Percentiles rank a stretch among this genome's conserved stretches.
These are phyloP conservation scores for Spiraea crenata DNA, from an alignment of 331 rosid species.

Conservation along the genomic window DNA sequence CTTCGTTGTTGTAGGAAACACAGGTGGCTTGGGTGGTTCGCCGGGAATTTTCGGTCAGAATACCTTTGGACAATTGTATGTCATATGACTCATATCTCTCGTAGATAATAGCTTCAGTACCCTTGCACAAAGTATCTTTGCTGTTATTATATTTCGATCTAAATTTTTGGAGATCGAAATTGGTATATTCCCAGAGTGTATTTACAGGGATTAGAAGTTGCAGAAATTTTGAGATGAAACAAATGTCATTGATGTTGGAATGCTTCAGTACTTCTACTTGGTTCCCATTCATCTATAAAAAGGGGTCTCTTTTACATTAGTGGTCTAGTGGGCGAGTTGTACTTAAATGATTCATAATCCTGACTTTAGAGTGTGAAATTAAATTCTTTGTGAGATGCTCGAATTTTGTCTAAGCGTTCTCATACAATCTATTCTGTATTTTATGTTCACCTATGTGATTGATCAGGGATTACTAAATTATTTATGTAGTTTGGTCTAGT, in stretches of 20 bases:
- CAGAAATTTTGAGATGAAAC: neutral
- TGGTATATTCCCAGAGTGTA: neutral
- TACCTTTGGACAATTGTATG: constrained; percentile 66
- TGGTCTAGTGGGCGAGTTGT: neutral
- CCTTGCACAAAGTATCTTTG: neutral
- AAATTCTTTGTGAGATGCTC: neutral
- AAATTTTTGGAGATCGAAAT: neutral
- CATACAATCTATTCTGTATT: neutral
- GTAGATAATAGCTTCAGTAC: neutral
- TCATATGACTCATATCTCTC: constrained; percentile 8
- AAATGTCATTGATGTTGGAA: neutral
- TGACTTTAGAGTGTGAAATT: neutral
- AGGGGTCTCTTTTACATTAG: neutral
- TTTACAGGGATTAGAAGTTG: neutral
- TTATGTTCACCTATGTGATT: neutral
- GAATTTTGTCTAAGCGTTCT: neutral
- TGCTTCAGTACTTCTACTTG: neutral
- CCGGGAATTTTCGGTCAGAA: constrained; percentile 65
- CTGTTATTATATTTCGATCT: neutral
- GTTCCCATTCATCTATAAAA: neutral
- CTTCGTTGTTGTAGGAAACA: constrained; percentile 42
- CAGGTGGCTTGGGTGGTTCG: constrained; percentile 45
- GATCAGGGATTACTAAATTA: neutral
- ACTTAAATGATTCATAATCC: neutral
- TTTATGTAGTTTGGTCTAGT: neutral